phyloP scores from a whole-genome alignment of 805 yeast genomes.

The Yarrowia deformans region DNA sequence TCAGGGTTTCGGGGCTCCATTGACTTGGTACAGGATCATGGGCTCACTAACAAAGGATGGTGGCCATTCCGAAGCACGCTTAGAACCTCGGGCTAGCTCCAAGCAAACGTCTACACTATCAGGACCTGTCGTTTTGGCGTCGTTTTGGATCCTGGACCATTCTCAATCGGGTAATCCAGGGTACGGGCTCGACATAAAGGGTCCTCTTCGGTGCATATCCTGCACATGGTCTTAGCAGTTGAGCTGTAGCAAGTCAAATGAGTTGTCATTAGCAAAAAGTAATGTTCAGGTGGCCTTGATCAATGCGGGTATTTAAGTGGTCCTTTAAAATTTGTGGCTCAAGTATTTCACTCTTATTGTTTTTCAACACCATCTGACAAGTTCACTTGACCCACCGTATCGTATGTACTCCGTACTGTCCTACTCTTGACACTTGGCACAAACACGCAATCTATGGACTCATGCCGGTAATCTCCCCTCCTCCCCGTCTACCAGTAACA shows the following conservation, averaged over 20 bases:
- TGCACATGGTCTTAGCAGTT: slow-evolving; percentile 36
- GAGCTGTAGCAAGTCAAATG: slow-evolving; percentile 24
- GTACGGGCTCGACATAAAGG: slow-evolving; percentile 16
- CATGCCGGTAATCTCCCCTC: not conserved
- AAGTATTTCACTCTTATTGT: no score
- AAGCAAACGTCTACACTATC: not conserved
- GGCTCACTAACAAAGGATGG: not conserved
- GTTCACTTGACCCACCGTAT: no score
- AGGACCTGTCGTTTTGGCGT: slow-evolving; percentile 5
- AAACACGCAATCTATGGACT: not conserved
- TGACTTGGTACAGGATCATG: not conserved
- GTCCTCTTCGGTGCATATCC: slow-evolving; percentile 36
- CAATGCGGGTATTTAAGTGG: no score
- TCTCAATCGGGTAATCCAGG: not conserved
- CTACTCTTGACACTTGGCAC: no score
- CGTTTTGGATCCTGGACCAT: not conserved
- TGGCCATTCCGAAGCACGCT: not conserved
- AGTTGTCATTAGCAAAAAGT: no score
- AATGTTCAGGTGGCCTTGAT: no score
- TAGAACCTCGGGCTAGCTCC: not conserved
- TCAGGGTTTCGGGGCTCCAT: slow-evolving; percentile 19
- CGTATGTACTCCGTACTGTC: no score
- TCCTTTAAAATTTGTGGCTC: no score
- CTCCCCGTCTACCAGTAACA: no score
- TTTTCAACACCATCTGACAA: no score